Evolutionary conservation across 805 yeast genomes (phyloP), one percentile per base, ranked within the genome.

Genomic region (Lipomyces anomalus): DNA sequence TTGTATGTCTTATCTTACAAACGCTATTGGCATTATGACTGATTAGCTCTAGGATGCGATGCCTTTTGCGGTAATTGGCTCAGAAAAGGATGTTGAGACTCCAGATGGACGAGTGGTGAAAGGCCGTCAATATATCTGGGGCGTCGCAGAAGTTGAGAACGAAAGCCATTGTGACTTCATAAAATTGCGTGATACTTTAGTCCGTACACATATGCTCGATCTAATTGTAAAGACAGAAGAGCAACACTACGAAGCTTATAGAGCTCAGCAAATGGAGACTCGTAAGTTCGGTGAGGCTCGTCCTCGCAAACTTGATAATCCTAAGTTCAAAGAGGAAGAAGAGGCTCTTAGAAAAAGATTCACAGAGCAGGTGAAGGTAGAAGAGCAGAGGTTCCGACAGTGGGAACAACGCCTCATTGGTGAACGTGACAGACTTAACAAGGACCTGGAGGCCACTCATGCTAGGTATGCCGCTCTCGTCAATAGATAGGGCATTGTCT

Each of bases 341-440:
- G 92, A 86, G 65, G 83, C 89, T 28, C 74, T 92, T 63, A 87
- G 92, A 76, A 83, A 84, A 69, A 84, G 84, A 66, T 92, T 92
- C 69, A 90, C 97, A 6, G 97, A 89, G 67, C 97, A 92, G 71
- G 86, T 92, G 50, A 89, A 90, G 70, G 84, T 84, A 39, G 98
- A 92, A 70, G 98, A 92, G 62, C 94, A 87, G 61, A 78, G 98
- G 63, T 92, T 92, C 68, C 85, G 94, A 73, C 95, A 90, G 72
- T 92, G 99, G 98, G 97, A 89, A 70, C 85, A 88, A 59, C 90
- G 92, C 64, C 86, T 92, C 58, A 92, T 88, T 57, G 87, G 86
- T 58, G 97, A 92, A 71, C 84, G 95, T 70, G 85, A 88, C 67
- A 79, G 95, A 66, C 75, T 92, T 64, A 92, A 92, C 69, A 84